Evolutionary conservation across 306 rosid species (phyloP), one percentile per base, ranked within the genome.

Genomic region (Malus asiatica): DNA sequence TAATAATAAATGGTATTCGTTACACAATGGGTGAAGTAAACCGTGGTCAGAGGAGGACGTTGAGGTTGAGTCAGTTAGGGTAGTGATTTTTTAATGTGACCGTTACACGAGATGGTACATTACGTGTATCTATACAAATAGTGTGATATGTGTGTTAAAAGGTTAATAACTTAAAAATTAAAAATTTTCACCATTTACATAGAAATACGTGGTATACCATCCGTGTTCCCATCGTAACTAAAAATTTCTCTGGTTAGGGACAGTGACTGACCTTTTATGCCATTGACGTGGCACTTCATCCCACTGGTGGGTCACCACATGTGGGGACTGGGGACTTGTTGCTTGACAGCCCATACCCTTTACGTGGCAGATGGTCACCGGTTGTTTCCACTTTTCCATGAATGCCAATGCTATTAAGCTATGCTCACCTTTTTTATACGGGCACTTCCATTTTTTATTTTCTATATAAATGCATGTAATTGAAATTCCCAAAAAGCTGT

Each of bases 321-420:
- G 40, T 27, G 23, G 66, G 66, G 16, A 14, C 40, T 4, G 4
- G 40, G 42, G 19, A 6, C 33, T 11, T 32, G 6, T 59, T 68
- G 83, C 83, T 11, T 23, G 75, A 74, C 76, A 80, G 29, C 79
- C 13, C 19, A 68, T 42, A 45, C 59, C 25, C 25, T 16, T 8
- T 8, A 74, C 79, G 83, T 74, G 83, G 71, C 76, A 23, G 22
- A 1, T 46, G 5, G 0, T 32, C 23, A 33, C 32, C 38, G 23
- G 61, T 18, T 3, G 11, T 64, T 55, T n/a, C 9, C 1, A 38
- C 10, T 38, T 35, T 7, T 1, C 9, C 42, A 38, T 38, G 42
- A 38, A 38, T 38, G 42, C 10, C 10, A 35, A 35, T 35, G 40
- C 2, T 35, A 35, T 35, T 7, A 38, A 19, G 51, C 8, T 11